These are phyloP conservation scores for Trichoderma endophyticum DNA, from an alignment of 2,329 filamentous ascomycete species.

Conservation along the genomic window DNA sequence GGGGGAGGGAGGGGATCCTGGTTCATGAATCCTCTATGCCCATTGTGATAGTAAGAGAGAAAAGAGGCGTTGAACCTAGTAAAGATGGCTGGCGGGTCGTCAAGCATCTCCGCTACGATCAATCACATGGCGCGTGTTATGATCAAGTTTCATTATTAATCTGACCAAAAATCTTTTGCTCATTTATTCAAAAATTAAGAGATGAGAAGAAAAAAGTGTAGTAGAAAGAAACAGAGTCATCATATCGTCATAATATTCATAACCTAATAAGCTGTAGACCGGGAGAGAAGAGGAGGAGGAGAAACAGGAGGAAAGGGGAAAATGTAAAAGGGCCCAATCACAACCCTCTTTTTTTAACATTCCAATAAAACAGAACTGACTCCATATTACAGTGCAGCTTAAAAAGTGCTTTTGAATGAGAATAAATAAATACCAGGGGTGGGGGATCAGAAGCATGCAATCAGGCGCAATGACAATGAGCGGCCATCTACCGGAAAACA, in stretches of 20 bases:
- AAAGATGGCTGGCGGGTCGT: not conserved
- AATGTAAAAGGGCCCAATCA: not conserved
- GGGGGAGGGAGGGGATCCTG: not conserved
- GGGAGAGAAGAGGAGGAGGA: slow-evolving; percentile 27
- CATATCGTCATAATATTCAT: slow-evolving; percentile 16
- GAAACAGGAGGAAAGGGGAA: slow-evolving; percentile 33
- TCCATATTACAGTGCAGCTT: slow-evolving; percentile 10
- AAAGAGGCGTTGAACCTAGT: not conserved
- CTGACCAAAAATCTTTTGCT: not conserved
- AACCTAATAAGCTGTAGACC: slow-evolving; percentile 29
- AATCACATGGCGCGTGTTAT: not conserved
- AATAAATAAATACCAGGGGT: slow-evolving; percentile 23
- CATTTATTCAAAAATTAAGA: not conserved
- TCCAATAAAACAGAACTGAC: not conserved
- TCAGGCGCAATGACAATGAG: slow-evolving; percentile 15
- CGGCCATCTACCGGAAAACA: slow-evolving; percentile 4
- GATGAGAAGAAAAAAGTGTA: not conserved
- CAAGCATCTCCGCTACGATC: not conserved
- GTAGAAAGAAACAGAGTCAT: not conserved
- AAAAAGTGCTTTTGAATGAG: not conserved
- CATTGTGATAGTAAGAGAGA: not conserved
- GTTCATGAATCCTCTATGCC: not conserved
- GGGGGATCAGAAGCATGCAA: slow-evolving; percentile 17
- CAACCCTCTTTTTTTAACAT: not conserved
- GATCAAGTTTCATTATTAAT: not conserved